A percentile compares a stretch with the other conserved stretches of the same genome.
phyloP scores from a whole-genome alignment of 2,329 filamentous ascomycete species.

The Colletotrichum truncatum region DNA sequence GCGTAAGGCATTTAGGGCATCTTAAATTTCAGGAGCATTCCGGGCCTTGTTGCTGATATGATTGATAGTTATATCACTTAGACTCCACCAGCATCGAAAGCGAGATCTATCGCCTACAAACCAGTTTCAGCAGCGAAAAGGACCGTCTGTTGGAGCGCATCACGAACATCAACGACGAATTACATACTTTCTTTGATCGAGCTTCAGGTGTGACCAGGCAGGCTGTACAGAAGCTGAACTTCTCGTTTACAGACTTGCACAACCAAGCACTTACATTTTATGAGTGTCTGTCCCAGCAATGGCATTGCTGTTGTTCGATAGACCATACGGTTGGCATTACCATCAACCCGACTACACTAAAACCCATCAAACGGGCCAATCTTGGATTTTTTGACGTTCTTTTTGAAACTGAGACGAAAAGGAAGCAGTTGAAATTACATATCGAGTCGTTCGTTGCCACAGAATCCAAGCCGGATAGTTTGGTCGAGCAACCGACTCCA shows the following conservation, averaged over 20 bases:
- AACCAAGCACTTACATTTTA: neutral
- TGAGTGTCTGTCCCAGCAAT: neutral
- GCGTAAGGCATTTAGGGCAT: no score
- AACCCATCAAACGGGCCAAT: neutral
- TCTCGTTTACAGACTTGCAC: neutral
- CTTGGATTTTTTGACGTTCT: neutral
- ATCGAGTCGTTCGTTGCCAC: neutral
- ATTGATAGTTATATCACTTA: neutral
- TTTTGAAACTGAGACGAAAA: neutral
- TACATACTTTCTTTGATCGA: constrained; percentile 1
- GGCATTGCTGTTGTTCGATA: neutral
- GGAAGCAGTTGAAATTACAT: neutral
- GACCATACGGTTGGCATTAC: constrained; percentile 5
- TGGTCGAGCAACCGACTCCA: neutral
- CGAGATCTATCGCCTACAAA: constrained; percentile 9
- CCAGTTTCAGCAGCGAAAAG: constrained; percentile 9
- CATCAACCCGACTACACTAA: neutral
- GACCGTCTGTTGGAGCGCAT: neutral
- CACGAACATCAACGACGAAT: neutral
- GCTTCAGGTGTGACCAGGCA: neutral
- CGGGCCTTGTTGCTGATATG: neutral
- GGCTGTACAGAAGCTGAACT: neutral
- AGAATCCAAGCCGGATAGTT: neutral
- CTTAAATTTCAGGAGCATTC: neutral
- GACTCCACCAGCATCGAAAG: neutral